phyloP scores from a whole-genome alignment of 1,139 yeast genomes.

The Saccharomyces hybrid region DNA sequence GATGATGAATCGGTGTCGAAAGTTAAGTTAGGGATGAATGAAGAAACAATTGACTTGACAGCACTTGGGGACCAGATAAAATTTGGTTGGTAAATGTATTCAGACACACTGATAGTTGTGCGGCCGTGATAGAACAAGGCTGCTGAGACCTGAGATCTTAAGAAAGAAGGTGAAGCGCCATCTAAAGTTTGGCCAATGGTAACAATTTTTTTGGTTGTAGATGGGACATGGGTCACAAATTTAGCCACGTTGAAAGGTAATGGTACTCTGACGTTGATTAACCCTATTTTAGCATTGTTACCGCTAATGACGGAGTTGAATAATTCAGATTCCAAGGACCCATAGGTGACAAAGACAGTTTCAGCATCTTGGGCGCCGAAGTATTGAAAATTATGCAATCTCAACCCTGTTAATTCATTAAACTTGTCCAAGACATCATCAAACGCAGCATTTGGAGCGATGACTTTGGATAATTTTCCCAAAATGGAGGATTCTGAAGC shows the following conservation, averaged over 20 bases:
- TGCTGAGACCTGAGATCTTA: constrained; percentile 69
- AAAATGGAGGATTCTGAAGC: constrained; percentile 29
- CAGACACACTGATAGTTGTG: constrained; percentile 38
- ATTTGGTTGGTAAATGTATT: constrained; percentile 44
- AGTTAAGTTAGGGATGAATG: constrained; percentile 39
- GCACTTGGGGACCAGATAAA: constrained; percentile 54
- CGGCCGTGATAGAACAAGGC: constrained; percentile 53
- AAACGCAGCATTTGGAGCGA: constrained; percentile 42
- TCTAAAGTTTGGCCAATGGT: constrained; percentile 52
- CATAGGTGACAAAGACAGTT: constrained; percentile 70
- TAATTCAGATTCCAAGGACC: constrained; percentile 58
- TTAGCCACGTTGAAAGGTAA: constrained; percentile 62
- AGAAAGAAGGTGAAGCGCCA: constrained; percentile 35
- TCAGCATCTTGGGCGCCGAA: constrained; percentile 54
- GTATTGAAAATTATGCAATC: constrained; percentile 43
- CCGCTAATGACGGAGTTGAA: constrained; percentile 41
- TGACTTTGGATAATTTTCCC: constrained; percentile 18
- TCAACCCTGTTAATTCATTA: constrained; percentile 47
- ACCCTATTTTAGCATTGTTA: constrained; percentile 44
- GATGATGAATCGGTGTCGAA: constrained; percentile 1
- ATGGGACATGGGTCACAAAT: constrained; percentile 54
- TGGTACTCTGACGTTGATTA: constrained; percentile 69
- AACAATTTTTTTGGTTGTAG: constrained; percentile 50
- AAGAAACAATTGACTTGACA: constrained; percentile 42
- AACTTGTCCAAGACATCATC: constrained; percentile 52